Percentiles rank a stretch among this genome's conserved stretches.
Conservation (phyloP, 257 asterid genomes). For the Solanum okadae region DNA sequence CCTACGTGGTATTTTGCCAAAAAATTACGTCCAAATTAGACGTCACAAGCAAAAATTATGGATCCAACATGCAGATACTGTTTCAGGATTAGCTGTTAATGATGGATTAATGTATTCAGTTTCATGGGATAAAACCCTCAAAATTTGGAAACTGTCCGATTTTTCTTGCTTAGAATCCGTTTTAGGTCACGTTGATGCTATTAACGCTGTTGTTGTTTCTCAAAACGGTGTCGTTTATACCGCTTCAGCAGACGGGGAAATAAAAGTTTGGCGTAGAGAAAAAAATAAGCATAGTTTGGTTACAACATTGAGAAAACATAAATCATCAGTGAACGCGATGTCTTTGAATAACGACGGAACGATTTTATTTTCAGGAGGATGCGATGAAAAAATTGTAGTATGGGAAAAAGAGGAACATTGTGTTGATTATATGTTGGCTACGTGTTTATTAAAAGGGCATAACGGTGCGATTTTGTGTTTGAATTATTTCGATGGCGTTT, state of each 20-base stretch:
- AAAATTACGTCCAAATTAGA: constrained; percentile 66
- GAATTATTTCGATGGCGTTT: constrained; percentile 32
- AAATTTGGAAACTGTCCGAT: constrained; percentile 73
- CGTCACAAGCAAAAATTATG: constrained; percentile 72
- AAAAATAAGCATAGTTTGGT: constrained; percentile 24
- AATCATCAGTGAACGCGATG: constrained; percentile 51
- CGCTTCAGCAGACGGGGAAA: constrained; percentile 71
- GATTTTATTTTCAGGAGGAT: constrained; percentile 63
- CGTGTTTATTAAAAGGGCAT: constrained; percentile 58
- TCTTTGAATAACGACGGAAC: constrained; percentile 40
- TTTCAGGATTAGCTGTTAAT: constrained; percentile 61
- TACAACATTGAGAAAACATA: constrained; percentile 56
- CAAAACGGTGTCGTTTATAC: constrained; percentile 44
- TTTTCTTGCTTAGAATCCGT: constrained; percentile 80
- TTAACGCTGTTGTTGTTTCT: constrained; percentile 38
- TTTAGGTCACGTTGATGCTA: constrained; percentile 78
- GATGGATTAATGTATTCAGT: constrained; percentile 65
- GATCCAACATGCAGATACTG: constrained; percentile 89
- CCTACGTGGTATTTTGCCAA: constrained; percentile 73
- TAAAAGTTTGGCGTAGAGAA: constrained; percentile 59
- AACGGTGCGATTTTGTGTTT: constrained; percentile 59
- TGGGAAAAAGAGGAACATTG: constrained; percentile 27
- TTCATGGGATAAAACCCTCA: constrained; percentile 86
- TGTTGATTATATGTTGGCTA: constrained; percentile 16
- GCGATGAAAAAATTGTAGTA: constrained; percentile 64